Evolutionary conservation across 495 filamentous ascomycete genomes (phyloP).

Genomic region (Penicillium dipodomyicola): DNA sequence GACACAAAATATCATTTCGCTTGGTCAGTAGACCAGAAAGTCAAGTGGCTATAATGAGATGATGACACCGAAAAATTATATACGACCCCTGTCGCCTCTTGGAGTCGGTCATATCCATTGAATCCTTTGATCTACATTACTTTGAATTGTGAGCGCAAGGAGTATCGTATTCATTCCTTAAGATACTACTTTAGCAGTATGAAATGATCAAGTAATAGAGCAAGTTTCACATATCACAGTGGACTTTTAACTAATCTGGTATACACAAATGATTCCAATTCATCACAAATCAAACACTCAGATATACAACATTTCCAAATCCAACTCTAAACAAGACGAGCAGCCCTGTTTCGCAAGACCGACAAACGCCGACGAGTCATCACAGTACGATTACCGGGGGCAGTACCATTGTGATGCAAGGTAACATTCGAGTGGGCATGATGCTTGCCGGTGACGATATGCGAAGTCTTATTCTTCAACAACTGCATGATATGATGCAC

Average conservation of each 20-base stretch:
- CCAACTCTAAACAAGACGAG: constrained; percentile 7
- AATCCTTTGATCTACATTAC: no score
- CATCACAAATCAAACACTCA: not conserved
- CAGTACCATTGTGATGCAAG: constrained; percentile 22
- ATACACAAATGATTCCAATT: constrained; percentile 13
- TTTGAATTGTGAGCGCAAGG: no score
- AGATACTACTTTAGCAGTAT: not conserved
- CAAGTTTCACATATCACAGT: not conserved
- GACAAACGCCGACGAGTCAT: constrained; percentile 22
- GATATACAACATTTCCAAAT: not conserved
- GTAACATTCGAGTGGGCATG: constrained; percentile 17
- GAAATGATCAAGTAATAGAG: not conserved
- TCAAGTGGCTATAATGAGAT: no score
- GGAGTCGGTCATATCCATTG: no score
- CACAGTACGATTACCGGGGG: constrained; percentile 17
- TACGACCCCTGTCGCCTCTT: no score
- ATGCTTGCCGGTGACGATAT: constrained; percentile 20
- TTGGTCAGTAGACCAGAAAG: no score
- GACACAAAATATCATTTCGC: no score
- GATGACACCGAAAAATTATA: no score
- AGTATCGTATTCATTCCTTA: no score
- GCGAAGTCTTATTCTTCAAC: constrained; percentile 17
- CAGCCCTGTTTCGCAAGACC: constrained; percentile 23
- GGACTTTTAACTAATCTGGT: constrained; percentile 9
- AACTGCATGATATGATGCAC: constrained; percentile 24